These are phyloP conservation scores for Arabis alpina DNA, from an alignment of 345 rosid genomes.

Conservation along the genomic window DNA sequence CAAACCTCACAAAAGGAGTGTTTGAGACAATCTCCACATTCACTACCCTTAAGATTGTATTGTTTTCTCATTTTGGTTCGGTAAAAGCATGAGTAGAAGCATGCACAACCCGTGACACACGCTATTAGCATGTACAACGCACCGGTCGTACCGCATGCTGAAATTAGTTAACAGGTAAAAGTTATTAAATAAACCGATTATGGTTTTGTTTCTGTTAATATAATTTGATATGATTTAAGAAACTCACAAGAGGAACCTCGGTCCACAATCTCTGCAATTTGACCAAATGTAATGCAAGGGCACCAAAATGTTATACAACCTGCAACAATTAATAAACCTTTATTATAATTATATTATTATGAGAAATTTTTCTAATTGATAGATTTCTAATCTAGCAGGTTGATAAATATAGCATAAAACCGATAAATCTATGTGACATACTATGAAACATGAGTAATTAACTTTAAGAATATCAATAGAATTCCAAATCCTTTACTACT, in stretches of 20 bases:
- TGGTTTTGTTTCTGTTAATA: neutral
- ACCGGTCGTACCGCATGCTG: conserved; percentile 69
- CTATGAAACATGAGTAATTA: too few species aligned
- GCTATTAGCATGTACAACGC: conserved; percentile 46
- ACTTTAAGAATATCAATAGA: neutral
- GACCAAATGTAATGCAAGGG: conserved; percentile 69
- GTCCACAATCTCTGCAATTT: conserved; percentile 68
- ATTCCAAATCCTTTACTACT: too few species aligned
- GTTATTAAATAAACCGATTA: neutral
- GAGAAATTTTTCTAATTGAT: neutral
- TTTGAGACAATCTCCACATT: conserved; percentile 55
- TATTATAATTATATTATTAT: too few species aligned
- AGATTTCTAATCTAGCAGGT: neutral
- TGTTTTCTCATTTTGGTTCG: conserved; percentile 69
- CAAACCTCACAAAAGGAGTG: conserved; percentile 67
- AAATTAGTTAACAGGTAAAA: neutral
- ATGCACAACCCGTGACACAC: conserved; percentile 51
- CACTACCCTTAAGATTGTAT: conserved; percentile 54
- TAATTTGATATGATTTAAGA: neutral
- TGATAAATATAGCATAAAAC: conserved; percentile 5
- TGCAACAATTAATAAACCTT: conserved; percentile 26
- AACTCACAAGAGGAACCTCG: conserved; percentile 57
- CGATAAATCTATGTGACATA: neutral
- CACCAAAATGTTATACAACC: conserved; percentile 74
- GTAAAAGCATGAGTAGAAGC: conserved; percentile 64